Base-by-base conservation (phyloP, 441 rosid species). In the Euphorbia celastroides region DNA sequence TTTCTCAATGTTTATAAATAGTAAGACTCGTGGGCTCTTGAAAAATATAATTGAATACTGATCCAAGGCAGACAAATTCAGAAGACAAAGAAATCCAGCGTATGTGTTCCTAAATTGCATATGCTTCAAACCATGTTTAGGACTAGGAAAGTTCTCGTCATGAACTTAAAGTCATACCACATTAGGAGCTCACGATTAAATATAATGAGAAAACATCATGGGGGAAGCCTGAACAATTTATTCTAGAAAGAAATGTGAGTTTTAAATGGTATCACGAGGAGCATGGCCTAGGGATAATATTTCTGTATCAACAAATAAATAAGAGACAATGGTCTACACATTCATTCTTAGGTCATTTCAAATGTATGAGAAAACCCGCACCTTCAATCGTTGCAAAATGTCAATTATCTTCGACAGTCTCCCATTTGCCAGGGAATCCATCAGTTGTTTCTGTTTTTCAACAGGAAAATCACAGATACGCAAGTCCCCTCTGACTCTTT, bases 331-430 rank as follows among this genome's bases (percentile, higher is more conserved):
- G 56, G 64, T 23, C 54, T 30, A 31, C 32, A 42, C 31, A 52
- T 32, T 23, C 54, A 66, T 22, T 60, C 57, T 56, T 16, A 61
- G 52, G 42, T 67, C 52, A 66, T 57, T 62, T 59, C 60, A 57
- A 70, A 46, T 72, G 19, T 22, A 55, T 38, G 68, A 69, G 23
- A 60, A 68, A 50, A 50, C 8, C 57, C 54, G 65, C 87, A 95
- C 99, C 98, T 92, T 90, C 79, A 95, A 74, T 46, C 95, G 86
- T 61, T 86, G 85, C 66, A 95, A 83, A 75, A 95, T 86, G 78
- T 95, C 89, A 70, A 92, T 80, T 73, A 90, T 78, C 80, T 69
- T 54, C 14, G 99, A 95, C 61, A 95, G 81, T 74, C 97, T 90
- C 70, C 83, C 91, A 62, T 90, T 88, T 68, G 98, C 97, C 67